Evolutionary conservation across 139 green algal genomes (phyloP).

Genomic region (Tetratostichococcus sp.): DNA sequence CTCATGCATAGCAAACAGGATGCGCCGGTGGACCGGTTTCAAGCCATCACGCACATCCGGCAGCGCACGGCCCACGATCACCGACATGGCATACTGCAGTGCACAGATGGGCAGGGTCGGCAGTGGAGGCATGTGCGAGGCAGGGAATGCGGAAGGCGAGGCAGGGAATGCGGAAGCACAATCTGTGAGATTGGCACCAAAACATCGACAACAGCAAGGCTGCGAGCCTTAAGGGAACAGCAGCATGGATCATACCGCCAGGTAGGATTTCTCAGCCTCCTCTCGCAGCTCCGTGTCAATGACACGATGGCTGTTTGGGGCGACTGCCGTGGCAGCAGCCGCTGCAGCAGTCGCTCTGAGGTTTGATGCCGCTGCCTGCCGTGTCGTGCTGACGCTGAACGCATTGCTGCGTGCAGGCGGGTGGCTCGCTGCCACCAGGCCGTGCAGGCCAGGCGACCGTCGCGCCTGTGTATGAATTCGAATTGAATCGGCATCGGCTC

Average conservation of each 20-base stretch:
- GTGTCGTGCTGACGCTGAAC: neutral
- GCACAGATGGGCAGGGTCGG: neutral
- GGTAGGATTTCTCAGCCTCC: conserved; percentile 53
- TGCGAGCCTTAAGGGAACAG: too few relatives aligned
- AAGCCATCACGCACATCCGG: conserved; percentile 95
- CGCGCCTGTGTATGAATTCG: too few relatives aligned
- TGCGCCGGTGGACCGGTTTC: conserved; percentile 96
- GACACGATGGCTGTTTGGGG: conserved; percentile 7
- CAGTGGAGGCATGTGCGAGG: too few relatives aligned
- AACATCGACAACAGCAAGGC: too few relatives aligned
- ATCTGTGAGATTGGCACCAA: too few relatives aligned
- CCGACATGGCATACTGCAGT: conserved; percentile 91
- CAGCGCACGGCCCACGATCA: conserved; percentile 93
- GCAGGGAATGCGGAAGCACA: too few relatives aligned
- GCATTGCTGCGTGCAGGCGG: neutral
- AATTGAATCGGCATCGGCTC: too few relatives aligned
- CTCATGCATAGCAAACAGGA: conserved; percentile 96
- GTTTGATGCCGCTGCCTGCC: too few relatives aligned
- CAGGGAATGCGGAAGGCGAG: too few relatives aligned
- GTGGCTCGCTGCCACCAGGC: too few relatives aligned
- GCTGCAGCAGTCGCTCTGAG: too few relatives aligned
- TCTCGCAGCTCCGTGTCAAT: conserved; percentile 42
- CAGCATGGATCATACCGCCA: conserved; percentile 25
- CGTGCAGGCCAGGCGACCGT: too few relatives aligned
- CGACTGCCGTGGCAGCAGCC: neutral